Percentiles rank a stretch among this genome's conserved stretches.
These are phyloP conservation scores for Combretum micranthum DNA, from an alignment of 345 rosid genomes.

Conservation along the genomic window DNA sequence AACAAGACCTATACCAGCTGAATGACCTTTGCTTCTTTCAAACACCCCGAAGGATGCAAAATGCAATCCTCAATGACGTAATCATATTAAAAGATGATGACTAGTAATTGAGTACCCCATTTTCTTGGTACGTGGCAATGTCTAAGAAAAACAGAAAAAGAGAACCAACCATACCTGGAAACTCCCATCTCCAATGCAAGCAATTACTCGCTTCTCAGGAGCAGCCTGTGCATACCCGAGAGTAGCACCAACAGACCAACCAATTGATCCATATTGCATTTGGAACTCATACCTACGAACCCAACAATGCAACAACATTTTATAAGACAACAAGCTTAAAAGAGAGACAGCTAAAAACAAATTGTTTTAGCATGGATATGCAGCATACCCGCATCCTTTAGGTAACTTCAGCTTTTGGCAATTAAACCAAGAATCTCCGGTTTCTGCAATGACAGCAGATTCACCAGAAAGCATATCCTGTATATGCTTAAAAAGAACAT, in stretches of 20 bases:
- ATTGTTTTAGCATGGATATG: background rate
- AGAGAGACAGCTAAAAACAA: background rate
- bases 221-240: constrained; percentile 81
- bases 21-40: no score
- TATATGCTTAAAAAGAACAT: constrained; percentile 60
- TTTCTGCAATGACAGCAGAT: constrained; percentile 76
- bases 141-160: no score
- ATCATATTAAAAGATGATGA: no score
- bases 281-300: constrained; percentile 67
- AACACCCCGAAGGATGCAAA: no score
- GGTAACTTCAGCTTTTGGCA: constrained; percentile 82
- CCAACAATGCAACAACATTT: background rate
- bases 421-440: constrained; percentile 87
- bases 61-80: no score
- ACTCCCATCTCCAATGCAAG: constrained; percentile 85
- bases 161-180: constrained; percentile 47
- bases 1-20: no score
- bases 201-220: constrained; percentile 64
- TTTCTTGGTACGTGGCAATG: no score
- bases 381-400: constrained; percentile 57
- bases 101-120: no score
- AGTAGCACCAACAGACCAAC: constrained; percentile 85
- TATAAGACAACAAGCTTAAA: background rate
- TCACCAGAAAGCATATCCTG: constrained; percentile 65
- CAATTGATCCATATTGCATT: constrained; percentile 88